Evolutionary conservation across 306 rosid species (phyloP).

Genomic region (Pueraria montana): DNA sequence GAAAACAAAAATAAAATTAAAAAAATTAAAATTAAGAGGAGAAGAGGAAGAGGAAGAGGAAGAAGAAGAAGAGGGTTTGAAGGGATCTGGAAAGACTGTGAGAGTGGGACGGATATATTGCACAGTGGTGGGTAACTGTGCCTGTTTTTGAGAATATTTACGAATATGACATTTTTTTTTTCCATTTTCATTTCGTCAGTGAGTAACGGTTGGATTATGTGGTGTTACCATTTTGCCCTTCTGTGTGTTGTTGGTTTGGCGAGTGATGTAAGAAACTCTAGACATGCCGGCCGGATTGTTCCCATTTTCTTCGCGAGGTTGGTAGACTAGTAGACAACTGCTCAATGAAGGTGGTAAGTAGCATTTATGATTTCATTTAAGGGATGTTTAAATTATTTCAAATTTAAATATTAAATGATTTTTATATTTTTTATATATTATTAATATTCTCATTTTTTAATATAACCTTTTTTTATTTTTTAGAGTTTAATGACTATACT

Average conservation of each 20-base stretch:
- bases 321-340: background rate
- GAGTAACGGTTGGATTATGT: slow-evolving; percentile 8
- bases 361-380: background rate
- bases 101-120: slow-evolving; percentile 34
- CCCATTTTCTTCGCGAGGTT: background rate
- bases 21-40: background rate
- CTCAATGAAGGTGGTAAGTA: too few relatives aligned
- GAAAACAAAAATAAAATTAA: background rate
- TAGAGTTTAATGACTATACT: too few relatives aligned
- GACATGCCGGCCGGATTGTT: background rate
- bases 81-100: slow-evolving; percentile 52
- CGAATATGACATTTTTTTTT: slow-evolving; percentile 23
- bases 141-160: slow-evolving; percentile 25
- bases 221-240: slow-evolving; percentile 29
- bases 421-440: too few relatives aligned
- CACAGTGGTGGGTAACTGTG: background rate
- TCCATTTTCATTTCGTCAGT: background rate
- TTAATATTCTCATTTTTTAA: too few relatives aligned
- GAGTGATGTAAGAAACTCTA: background rate
- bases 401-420: too few relatives aligned
- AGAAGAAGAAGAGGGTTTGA: background rate
- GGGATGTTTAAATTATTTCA: too few relatives aligned
- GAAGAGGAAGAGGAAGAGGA: slow-evolving; percentile 5
- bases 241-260: background rate
- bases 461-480: too few relatives aligned